Conservation (phyloP, 306 rosid genomes). For the Rosa lucieae region DNA sequence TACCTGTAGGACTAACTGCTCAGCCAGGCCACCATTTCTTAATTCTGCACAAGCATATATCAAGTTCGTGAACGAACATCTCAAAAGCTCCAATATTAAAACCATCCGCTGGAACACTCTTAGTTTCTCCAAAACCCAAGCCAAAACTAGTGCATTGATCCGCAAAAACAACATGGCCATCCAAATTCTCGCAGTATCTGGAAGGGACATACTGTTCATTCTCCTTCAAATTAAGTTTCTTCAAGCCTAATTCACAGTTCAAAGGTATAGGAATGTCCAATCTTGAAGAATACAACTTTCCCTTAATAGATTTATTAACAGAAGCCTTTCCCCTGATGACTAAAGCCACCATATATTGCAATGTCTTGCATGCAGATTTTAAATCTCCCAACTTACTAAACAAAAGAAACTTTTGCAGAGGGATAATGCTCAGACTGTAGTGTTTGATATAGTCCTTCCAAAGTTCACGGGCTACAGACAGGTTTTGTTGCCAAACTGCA, state of each 20-base stretch:
- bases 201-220: slow-evolving; percentile 33
- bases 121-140: slow-evolving; percentile 29
- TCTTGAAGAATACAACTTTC: slow-evolving; percentile 50
- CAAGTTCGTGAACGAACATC: slow-evolving; percentile 63
- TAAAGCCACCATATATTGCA: slow-evolving; percentile 69
- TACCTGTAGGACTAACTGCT: slow-evolving; percentile 67
- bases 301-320: slow-evolving; percentile 30
- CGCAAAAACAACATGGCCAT: slow-evolving; percentile 26
- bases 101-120: slow-evolving; percentile 27
- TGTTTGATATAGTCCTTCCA: slow-evolving; percentile 65
- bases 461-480: slow-evolving; percentile 60
- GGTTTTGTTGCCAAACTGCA: slow-evolving; percentile 77
- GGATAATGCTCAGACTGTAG: slow-evolving; percentile 35
- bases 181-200: slow-evolving; percentile 18
- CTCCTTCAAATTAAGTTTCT: slow-evolving; percentile 37
- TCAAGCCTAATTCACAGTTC: slow-evolving; percentile 34
- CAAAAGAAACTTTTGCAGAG: slow-evolving; percentile 36
- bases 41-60: slow-evolving; percentile 51
- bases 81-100: slow-evolving; percentile 45
- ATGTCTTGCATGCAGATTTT: slow-evolving; percentile 41
- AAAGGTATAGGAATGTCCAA: slow-evolving; percentile 75
- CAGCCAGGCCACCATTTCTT: slow-evolving; percentile 51
- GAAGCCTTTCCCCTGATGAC: slow-evolving; percentile 37
- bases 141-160: slow-evolving; percentile 27
- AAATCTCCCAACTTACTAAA: slow-evolving; percentile 32